A percentile compares a stretch with the other conserved stretches of the same genome.
These are phyloP conservation scores for Leersia perrieri DNA, from an alignment of 176 grass and related monocot genomes.

Conservation along the genomic window DNA sequence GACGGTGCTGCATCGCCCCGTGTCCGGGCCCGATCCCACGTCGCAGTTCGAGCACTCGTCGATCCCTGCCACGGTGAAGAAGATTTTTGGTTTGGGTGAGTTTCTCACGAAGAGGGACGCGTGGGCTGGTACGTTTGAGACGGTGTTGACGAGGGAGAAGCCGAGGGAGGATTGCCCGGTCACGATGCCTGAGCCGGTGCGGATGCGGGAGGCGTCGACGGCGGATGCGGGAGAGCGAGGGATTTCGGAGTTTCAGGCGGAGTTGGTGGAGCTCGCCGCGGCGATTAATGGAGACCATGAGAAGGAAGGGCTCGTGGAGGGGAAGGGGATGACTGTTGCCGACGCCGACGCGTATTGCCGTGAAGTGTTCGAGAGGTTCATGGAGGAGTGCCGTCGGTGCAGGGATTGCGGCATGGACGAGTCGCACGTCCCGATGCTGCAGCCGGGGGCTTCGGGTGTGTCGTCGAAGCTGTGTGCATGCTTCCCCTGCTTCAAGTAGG, in stretches of 20 bases:
- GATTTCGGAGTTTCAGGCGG: slow-evolving; percentile 69
- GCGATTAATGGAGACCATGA: slow-evolving; percentile 66
- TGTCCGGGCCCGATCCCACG: slow-evolving; percentile 33
- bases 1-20: slow-evolving; percentile 55
- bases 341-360: slow-evolving; percentile 39
- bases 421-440: slow-evolving; percentile 29
- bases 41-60: slow-evolving; percentile 86
- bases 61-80: slow-evolving; percentile 81
- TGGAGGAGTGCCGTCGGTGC: slow-evolving; percentile 45
- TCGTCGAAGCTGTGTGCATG: slow-evolving; percentile 44
- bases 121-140: slow-evolving; percentile 74
- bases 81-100: slow-evolving; percentile 54
- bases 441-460: neutral
- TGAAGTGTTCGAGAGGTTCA: slow-evolving; percentile 31
- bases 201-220: slow-evolving; percentile 32
- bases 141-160: slow-evolving; percentile 39
- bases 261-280: slow-evolving; percentile 73
- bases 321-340: slow-evolving; percentile 59
- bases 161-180: slow-evolving; percentile 61
- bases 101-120: slow-evolving; percentile 69
- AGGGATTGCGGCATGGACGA: slow-evolving; percentile 35
- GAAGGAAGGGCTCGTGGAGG: slow-evolving; percentile 23
- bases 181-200: slow-evolving; percentile 56
- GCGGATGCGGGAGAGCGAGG: slow-evolving; percentile 33
- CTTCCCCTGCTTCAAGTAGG: slow-evolving; percentile 42